Evolutionary conservation across 106 monocot genomes (phyloP), one percentile per base, ranked within the genome.

Genomic region (Posidonia australis): DNA sequence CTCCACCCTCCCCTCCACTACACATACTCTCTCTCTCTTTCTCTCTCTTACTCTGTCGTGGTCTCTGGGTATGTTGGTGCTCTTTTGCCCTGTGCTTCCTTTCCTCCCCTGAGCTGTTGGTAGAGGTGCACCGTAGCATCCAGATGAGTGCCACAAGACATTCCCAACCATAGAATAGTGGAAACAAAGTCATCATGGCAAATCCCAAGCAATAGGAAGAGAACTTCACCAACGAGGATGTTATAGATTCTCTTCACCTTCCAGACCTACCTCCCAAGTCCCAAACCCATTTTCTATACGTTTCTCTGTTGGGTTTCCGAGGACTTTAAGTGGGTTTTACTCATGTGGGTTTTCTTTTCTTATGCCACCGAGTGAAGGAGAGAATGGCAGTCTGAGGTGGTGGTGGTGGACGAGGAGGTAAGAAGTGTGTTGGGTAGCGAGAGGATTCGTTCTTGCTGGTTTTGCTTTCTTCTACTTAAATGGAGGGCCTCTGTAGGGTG

Each of bases 381-480:
- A 58, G 16, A 9, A 58, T n/a, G 10, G 21, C 36, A 36, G 36
- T 36, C 36, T 36, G 36, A 36, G 36, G 49, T 55, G 10, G 5
- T 41, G 6, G 44, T 13, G 62, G 43, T n/a, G 44, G 43, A 9
- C 10, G 43, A 20, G 11, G 36, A 23, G 62, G 14, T 3, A 10
- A 42, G 41, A 22, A 62, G 21, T 4, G 22, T 23, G 12, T 24
- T 55, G 54, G 54, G 54, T 7, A 23, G 54, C 5, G 20, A 25
- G 54, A 25, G 4, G 5, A 10, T 36, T 7, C 12, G 28, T 7
- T 60, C 18, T 49, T 48, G 53, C 51, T 42, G 31, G 62, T 54
- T 23, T 65, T 19, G 14, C 18, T 73, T 57, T 74, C 44, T 31
- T 74, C 20, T 76, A 11, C 21, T 1, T 17, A 24, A 32, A 82